Percentiles rank a stretch among this genome's conserved stretches.
These are phyloP conservation scores for Monosporascus sp. DNA, from an alignment of 2,329 filamentous ascomycete species.

Conservation along the genomic window DNA sequence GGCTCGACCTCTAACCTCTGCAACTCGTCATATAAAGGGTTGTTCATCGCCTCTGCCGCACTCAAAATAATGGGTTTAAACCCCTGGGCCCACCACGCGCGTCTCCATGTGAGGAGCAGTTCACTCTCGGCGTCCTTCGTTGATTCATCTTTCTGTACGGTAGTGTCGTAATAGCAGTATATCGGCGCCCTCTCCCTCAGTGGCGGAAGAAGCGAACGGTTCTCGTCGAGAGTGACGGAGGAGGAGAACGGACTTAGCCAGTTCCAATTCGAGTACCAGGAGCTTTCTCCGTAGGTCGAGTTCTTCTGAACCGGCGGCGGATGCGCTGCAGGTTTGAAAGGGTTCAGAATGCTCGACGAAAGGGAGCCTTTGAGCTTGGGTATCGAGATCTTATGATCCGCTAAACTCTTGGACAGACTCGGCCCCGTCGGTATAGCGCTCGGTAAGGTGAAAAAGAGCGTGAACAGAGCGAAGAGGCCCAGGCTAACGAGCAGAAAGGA, in stretches of 20 bases:
- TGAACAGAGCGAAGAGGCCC: constrained; percentile 48
- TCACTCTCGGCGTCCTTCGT: constrained; percentile 70
- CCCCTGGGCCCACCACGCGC: constrained; percentile 93
- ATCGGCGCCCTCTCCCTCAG: constrained; percentile 65
- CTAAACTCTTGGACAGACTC: constrained; percentile 41
- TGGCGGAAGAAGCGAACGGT: constrained; percentile 76
- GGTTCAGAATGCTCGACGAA: constrained; percentile 52
- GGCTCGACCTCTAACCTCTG: constrained; percentile 58
- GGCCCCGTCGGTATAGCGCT: constrained; percentile 43
- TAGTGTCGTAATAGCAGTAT: constrained; percentile 86
- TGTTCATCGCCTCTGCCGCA: constrained; percentile 74
- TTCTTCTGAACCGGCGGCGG: constrained; percentile 70
- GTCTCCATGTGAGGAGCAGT: constrained; percentile 79
- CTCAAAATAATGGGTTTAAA: constrained; percentile 82
- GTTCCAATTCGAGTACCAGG: constrained; percentile 85
- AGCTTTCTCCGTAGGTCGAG: constrained; percentile 71
- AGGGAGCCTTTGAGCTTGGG: constrained; percentile 42
- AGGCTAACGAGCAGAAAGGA: constrained; percentile 47
- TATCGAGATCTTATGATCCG: constrained; percentile 46
- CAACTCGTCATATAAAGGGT: constrained; percentile 70
- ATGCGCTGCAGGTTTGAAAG: constrained; percentile 66
- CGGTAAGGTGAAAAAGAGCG: constrained; percentile 48
- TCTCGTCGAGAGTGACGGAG: constrained; percentile 73
- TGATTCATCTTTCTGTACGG: constrained; percentile 55
- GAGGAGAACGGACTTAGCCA: constrained; percentile 91